Evolutionary conservation across 192 early-diverging fungal genomes (phyloP), one percentile per base, ranked within the genome.

Genomic region (Spinellus fusiger): DNA sequence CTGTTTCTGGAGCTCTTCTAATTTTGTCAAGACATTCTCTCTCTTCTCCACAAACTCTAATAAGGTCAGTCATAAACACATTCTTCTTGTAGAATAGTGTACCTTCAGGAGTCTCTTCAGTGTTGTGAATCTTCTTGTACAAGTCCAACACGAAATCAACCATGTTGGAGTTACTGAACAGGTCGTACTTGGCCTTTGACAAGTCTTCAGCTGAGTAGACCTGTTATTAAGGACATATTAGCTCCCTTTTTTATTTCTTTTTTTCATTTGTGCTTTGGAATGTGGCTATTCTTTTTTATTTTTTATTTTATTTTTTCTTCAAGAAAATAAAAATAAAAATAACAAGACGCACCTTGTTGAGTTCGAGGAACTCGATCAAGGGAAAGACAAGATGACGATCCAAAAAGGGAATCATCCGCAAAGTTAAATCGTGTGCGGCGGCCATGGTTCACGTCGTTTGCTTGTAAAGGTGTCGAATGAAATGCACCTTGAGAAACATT

Each of bases 311-410:
- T 56, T 56, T 26, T 40, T n/a, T 33, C 16, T 7, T 8, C 1
- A 9, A 35, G 27, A 20, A 27, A 2, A 51, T 51, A 16, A 5
- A 5, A 29, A 29, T 71, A 66, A 26, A 29, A 29, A 35, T 18
- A 27, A 40, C 15, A n/a, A 8, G 10, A 31, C 20, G 20, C 59
- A 67, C 87, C 78, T 93, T 82, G 56, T 92, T 84, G 56, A 84
- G 76, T 54, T 85, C 80, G 56, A 95, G 76, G 73, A 97, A 97
- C 68, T 94, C 89, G 49, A 97, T 74, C 54, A 97, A 78, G 18
- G 93, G 93, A 63, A 90, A 88, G 55, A 92, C 89, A 71, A 97
- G 86, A 76, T 97, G 94, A 60, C 89, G 86, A 83, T 97, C 91
- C 88, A 89, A 79, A 75, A 81, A 89, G n/a, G 86, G 82, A 64